These are phyloP conservation scores for Ophiocordyceps australis DNA, from an alignment of 2,329 filamentous ascomycete species.

Conservation along the genomic window DNA sequence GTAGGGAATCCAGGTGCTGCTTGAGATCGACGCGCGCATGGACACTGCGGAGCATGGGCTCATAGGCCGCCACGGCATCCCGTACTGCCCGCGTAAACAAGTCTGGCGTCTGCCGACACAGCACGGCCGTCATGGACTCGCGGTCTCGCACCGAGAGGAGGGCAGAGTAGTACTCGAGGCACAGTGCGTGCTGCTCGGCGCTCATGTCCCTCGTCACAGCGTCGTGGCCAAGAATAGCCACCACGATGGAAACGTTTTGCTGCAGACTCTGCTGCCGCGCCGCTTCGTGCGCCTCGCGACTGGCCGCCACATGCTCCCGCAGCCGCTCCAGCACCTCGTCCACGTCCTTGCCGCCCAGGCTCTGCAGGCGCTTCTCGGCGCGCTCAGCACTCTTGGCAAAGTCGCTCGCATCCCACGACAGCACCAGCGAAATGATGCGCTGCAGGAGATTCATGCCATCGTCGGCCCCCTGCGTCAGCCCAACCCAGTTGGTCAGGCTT, in stretches of 20 bases:
- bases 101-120: slow-evolving; percentile 55
- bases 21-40: slow-evolving; percentile 56
- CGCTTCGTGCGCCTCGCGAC: slow-evolving; percentile 37
- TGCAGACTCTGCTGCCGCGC: slow-evolving; percentile 35
- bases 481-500: slow-evolving; percentile 63
- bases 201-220: slow-evolving; percentile 28
- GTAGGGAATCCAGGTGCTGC: slow-evolving; percentile 46
- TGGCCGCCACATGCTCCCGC: slow-evolving; percentile 33
- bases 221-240: slow-evolving; percentile 41
- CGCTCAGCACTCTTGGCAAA: slow-evolving; percentile 47
- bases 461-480: slow-evolving; percentile 49
- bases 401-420: slow-evolving; percentile 55
- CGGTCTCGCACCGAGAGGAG: slow-evolving; percentile 57
- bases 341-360: slow-evolving; percentile 22
- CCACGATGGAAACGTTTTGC: slow-evolving; percentile 40
- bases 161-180: slow-evolving; percentile 52
- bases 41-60: slow-evolving; percentile 54
- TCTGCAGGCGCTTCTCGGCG: slow-evolving; percentile 39
- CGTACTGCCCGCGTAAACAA: slow-evolving; percentile 50
- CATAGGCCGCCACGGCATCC: slow-evolving; percentile 48
- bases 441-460: slow-evolving; percentile 72
- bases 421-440: slow-evolving; percentile 53
- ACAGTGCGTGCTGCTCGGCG: slow-evolving; percentile 42
- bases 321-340: slow-evolving; percentile 45
- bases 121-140: slow-evolving; percentile 45